These are phyloP conservation scores for Monosporascus cannonballus DNA, from an alignment of 2,329 filamentous ascomycete species.

Conservation along the genomic window DNA sequence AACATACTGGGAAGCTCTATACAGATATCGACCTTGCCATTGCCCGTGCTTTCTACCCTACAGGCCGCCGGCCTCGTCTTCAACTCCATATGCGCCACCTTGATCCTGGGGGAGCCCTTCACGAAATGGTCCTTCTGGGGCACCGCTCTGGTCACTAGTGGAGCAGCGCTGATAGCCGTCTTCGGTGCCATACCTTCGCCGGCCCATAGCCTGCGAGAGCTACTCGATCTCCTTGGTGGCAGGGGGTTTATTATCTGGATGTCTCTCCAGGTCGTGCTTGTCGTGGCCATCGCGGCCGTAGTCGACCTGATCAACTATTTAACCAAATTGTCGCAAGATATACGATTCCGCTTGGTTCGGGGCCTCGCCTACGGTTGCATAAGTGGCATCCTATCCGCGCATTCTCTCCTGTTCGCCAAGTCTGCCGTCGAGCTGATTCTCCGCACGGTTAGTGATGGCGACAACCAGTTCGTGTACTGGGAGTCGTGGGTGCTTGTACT, in stretches of 20 bases:
- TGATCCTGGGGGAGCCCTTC: constrained; percentile 90
- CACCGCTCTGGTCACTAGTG: constrained; percentile 78
- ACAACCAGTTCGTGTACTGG: constrained; percentile 93
- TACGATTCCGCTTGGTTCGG: constrained; percentile 66
- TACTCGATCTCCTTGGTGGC: constrained; percentile 68
- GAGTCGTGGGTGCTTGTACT: constrained; percentile 90
- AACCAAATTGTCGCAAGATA: constrained; percentile 49
- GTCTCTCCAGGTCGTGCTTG: constrained; percentile 68
- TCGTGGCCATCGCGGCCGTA: constrained; percentile 59
- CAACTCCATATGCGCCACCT: constrained; percentile 93
- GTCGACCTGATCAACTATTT: constrained; percentile 51
- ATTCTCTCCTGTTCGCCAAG: constrained; percentile 89
- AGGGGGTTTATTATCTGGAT: constrained; percentile 85
- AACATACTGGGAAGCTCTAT: constrained; percentile 94
- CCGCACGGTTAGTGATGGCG: constrained; percentile 72
- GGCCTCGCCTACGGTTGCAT: constrained; percentile 86
- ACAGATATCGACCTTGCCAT: constrained; percentile 90
- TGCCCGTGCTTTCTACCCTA: constrained; percentile 89
- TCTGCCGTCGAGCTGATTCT: constrained; percentile 93
- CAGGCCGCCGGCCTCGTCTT: constrained; percentile 96
- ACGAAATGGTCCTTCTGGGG: constrained; percentile 89
- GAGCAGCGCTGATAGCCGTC: constrained; percentile 85
- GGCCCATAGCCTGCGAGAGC: constrained; percentile 77
- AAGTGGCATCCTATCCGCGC: constrained; percentile 88
- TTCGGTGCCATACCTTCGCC: constrained; percentile 94